Conservation (phyloP, 2,329 filamentous ascomycete genomes). For the Trichoderma asperellum region DNA sequence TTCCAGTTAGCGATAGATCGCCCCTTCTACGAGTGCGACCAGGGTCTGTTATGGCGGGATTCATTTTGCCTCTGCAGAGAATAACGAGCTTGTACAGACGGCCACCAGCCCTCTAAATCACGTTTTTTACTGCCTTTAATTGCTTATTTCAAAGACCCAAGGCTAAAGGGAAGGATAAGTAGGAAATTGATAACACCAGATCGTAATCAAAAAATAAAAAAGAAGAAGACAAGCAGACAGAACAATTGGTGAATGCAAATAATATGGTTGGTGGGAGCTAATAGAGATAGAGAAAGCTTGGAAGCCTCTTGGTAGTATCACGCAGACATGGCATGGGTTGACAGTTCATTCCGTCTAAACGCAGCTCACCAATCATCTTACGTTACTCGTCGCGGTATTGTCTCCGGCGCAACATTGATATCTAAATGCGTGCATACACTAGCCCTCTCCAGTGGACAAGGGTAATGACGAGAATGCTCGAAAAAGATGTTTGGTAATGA, state of each 20-base stretch:
- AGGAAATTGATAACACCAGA: not conserved
- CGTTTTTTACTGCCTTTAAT: not conserved
- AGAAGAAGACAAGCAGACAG: not conserved
- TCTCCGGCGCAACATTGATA: not conserved
- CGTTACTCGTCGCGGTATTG: not conserved
- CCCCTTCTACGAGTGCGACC: not conserved
- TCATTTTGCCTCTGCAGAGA: not conserved
- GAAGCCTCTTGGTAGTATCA: not conserved
- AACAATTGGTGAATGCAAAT: not conserved
- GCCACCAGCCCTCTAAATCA: not conserved
- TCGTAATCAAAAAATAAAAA: not conserved
- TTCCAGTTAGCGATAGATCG: slow-evolving; percentile 15
- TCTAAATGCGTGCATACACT: not conserved
- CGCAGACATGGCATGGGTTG: not conserved
- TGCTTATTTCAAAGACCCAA: slow-evolving; percentile 1
- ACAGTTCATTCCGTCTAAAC: not conserved
- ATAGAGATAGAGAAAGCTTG: not conserved
- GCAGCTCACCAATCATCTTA: not conserved
- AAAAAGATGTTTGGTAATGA: too few relatives aligned
- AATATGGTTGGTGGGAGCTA: not conserved
- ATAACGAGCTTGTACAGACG: not conserved
- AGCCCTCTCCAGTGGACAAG: not conserved
- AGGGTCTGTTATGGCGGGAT: slow-evolving; percentile 1
- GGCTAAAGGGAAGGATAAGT: not conserved
- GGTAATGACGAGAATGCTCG: not conserved